phyloP scores from a whole-genome alignment of 208 protist species.

The Paratrypanosoma confusum region DNA sequence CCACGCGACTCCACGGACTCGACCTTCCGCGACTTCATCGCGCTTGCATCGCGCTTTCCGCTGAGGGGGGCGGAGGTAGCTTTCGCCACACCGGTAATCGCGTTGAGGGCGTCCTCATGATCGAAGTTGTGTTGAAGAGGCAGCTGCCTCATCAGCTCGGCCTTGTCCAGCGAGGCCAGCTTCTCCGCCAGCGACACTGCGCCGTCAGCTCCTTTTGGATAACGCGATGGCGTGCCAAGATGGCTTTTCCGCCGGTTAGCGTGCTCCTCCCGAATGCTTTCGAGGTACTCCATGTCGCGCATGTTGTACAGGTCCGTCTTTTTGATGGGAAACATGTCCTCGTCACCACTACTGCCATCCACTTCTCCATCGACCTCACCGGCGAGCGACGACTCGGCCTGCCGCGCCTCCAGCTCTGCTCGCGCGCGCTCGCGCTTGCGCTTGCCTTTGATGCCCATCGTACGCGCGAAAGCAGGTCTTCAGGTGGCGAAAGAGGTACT shows the following conservation, averaged over 20 bases:
- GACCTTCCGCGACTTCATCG: conserved; percentile 2
- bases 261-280: conserved; percentile 69
- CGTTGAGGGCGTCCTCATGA: conserved; percentile 8
- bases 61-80: neutral
- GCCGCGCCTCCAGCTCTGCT: conserved; percentile 11
- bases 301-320: conserved; percentile 78
- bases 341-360: conserved; percentile 5
- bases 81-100: neutral
- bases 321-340: conserved; percentile 36
- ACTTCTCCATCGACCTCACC: conserved; percentile 8
- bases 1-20: neutral
- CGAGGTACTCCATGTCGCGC: conserved; percentile 69
- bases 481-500: neutral
- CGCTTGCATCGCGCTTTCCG: conserved; percentile 2
- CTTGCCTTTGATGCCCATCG: conserved; percentile 79
- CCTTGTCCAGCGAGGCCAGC: conserved; percentile 26
- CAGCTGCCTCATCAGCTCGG: too few species aligned
- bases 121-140: conserved; percentile 31
- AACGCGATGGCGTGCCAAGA: conserved; percentile 8
- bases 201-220: conserved; percentile 13
- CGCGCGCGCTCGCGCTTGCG: conserved; percentile 58
- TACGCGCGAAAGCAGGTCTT: neutral
- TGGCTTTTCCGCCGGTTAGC: conserved; percentile 29
- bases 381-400: conserved; percentile 5
- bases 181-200: conserved; percentile 11